These are phyloP conservation scores for Hapsidospora chrysogenum DNA, from an alignment of 495 filamentous ascomycete species.

Conservation along the genomic window DNA sequence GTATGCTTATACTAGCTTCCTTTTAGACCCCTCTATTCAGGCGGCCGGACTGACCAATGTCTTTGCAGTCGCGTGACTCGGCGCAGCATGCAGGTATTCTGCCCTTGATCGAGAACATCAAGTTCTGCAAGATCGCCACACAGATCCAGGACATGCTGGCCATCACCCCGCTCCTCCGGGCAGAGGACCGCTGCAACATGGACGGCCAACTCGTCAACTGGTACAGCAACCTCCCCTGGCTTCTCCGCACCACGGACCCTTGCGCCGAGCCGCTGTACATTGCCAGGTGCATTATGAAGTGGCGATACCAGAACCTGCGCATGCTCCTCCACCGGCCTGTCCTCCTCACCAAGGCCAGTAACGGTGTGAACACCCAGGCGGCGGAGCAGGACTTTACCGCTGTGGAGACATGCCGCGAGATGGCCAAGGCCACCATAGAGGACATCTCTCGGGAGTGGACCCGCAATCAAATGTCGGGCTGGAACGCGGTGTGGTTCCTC, in stretches of 20 bases:
- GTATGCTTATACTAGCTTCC: conserved; percentile 1
- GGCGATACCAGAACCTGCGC: conserved; percentile 63
- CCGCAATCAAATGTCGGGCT: conserved; percentile 59
- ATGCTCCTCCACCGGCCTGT: conserved; percentile 67
- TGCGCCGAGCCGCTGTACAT: conserved; percentile 55
- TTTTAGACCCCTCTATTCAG: too few relatives aligned
- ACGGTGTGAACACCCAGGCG: conserved; percentile 39
- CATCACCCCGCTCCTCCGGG: conserved; percentile 44
- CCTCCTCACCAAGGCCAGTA: conserved; percentile 53
- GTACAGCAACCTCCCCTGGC: conserved; percentile 55
- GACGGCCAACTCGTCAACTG: conserved; percentile 54
- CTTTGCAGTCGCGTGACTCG: conserved; percentile 29
- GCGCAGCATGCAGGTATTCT: conserved; percentile 45
- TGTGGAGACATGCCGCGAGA: conserved; percentile 48
- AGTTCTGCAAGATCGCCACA: conserved; percentile 65
- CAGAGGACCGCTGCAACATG: conserved; percentile 45
- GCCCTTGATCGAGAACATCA: conserved; percentile 59
- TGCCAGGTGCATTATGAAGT: conserved; percentile 62
- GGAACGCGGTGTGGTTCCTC: conserved; percentile 72
- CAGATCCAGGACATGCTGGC: conserved; percentile 63
- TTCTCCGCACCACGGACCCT: conserved; percentile 50
- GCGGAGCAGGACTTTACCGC: conserved; percentile 51
- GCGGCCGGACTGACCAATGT: too few relatives aligned
- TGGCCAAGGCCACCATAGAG: conserved; percentile 53
- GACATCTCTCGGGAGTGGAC: conserved; percentile 52